Evolutionary conservation across 805 yeast genomes (phyloP).

Genomic region (Cyberlindnera amylophila): DNA sequence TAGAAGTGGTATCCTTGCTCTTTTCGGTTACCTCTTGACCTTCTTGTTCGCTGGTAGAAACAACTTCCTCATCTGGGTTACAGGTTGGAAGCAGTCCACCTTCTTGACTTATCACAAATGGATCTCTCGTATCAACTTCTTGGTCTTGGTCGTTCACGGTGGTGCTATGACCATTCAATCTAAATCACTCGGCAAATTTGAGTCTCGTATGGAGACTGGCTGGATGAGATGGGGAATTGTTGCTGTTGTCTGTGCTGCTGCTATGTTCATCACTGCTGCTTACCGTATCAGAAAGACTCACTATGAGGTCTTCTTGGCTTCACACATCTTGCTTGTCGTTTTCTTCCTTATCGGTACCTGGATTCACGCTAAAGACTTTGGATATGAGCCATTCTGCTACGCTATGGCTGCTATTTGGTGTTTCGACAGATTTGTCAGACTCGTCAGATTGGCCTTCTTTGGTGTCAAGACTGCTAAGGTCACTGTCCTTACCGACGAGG

Average conservation of each 20-base stretch:
- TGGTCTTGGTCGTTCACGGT: conserved; percentile 20
- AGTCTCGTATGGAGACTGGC: conserved; percentile 7
- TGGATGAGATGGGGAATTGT: conserved; percentile 26
- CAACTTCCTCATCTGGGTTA: conserved; percentile 55
- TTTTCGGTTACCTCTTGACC: conserved; percentile 45
- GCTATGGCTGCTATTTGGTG: conserved; percentile 40
- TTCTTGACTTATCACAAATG: conserved; percentile 67
- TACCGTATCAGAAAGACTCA: conserved; percentile 46
- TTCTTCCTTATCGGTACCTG: conserved; percentile 51
- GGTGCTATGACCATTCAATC: conserved; percentile 24
- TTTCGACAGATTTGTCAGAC: conserved; percentile 47
- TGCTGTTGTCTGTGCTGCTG: conserved; percentile 11
- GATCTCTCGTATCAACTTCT: conserved; percentile 45
- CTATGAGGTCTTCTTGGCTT: conserved; percentile 58
- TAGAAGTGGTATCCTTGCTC: conserved; percentile 23
- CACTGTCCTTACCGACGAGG: conserved; percentile 36
- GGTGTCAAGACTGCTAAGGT: conserved; percentile 26
- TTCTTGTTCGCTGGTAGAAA: conserved; percentile 70
- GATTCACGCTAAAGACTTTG: conserved; percentile 50
- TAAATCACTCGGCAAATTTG: conserved; percentile 7
- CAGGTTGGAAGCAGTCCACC: conserved; percentile 65
- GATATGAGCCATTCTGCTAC: conserved; percentile 44
- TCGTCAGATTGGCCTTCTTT: conserved; percentile 21
- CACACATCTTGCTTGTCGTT: conserved; percentile 54
- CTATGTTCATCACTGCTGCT: conserved; percentile 14